Evolutionary conservation across 352 stramenopile genomes (phyloP), one percentile per base, ranked within the genome.

Genomic region (Phytophthora uliginosa): DNA sequence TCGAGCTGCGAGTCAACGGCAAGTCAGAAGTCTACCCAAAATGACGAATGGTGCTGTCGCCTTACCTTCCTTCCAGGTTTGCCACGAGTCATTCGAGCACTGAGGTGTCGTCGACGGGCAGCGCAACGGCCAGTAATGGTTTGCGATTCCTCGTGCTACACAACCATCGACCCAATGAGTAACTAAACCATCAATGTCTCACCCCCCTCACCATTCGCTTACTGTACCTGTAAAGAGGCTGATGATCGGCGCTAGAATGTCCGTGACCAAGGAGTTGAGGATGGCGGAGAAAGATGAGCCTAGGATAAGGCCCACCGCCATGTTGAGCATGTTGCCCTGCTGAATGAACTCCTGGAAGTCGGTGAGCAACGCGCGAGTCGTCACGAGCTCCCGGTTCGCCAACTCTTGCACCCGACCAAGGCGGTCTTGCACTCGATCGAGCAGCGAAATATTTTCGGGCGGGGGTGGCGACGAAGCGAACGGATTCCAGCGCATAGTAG

Each of bases 271-370:
- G 42, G 85, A 93, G 71, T 89, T 86, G 66, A 93, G 77, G 58
- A 93, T 90, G n/a, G 77, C 69, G 12, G 82, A 86, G 74, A 93
- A 91, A 45, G 78, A 83, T 58, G 86, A 79, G 52, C 85, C 85
- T 13, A 93, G 75, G 65, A 93, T 91, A 28, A 93, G 74, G 59
- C 85, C 85, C 40, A 93, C 74, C 24, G 85, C 85, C 60, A 93
- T 77, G 70, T 91, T 83, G 76, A 93, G 77, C 80, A 91, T 91
- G 66, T 89, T 90, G 42, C 85, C 85, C 67, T 93, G 85, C 72
- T 89, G 80, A 65, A 93, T 88, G 45, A 93, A 93, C 47, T 90
- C 81, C 53, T 90, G 79, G 68, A 93, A 93, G 71, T 93, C 85
- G 24, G 54, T 38, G 31, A 79, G 22, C 34, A 79, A 36, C 6